Evolutionary conservation across 305 asterid genomes (phyloP).

Genomic region (Fraxinus xanthoxyloides): DNA sequence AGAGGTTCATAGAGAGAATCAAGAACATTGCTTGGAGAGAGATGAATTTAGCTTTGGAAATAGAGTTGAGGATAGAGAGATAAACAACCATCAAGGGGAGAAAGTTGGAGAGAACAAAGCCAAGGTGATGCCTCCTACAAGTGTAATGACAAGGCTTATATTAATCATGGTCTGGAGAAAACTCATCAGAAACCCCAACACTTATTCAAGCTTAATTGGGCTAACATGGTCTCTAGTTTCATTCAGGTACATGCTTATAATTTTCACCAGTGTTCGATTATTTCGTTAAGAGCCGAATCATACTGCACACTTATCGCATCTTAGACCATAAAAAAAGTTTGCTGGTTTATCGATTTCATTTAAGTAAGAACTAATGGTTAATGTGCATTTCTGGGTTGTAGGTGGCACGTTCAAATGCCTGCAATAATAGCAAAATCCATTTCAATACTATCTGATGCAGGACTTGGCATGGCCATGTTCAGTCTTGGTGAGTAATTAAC

Average conservation of each 20-base stretch:
- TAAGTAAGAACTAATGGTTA: neutral
- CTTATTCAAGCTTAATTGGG: conserved; percentile 52
- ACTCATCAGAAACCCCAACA: conserved; percentile 58
- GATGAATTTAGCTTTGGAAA: conserved; percentile 79
- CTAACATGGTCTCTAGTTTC: conserved; percentile 51
- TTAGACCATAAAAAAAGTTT: neutral
- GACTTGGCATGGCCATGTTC: conserved; percentile 68
- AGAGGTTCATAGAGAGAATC: conserved; percentile 33
- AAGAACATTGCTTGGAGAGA: conserved; percentile 43
- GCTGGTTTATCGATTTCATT: neutral
- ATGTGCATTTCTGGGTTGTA: conserved; percentile 11
- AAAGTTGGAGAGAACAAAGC: conserved; percentile 35
- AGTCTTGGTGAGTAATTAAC: conserved; percentile 42
- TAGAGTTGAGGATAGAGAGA: conserved; percentile 31
- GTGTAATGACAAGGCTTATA: conserved; percentile 59
- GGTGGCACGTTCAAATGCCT: conserved; percentile 61
- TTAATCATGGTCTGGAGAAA: conserved; percentile 69
- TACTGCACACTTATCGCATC: neutral
- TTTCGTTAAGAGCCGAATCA: neutral
- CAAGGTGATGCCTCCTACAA: conserved; percentile 54
- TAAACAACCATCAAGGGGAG: conserved; percentile 34
- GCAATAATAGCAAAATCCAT: conserved; percentile 54
- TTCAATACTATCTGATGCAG: conserved; percentile 57
- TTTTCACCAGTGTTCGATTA: neutral
- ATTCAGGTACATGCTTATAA: conserved; percentile 37